Evolutionary conservation across 805 yeast species (phyloP).

Genomic region (Yarrowia phangngaensis): DNA sequence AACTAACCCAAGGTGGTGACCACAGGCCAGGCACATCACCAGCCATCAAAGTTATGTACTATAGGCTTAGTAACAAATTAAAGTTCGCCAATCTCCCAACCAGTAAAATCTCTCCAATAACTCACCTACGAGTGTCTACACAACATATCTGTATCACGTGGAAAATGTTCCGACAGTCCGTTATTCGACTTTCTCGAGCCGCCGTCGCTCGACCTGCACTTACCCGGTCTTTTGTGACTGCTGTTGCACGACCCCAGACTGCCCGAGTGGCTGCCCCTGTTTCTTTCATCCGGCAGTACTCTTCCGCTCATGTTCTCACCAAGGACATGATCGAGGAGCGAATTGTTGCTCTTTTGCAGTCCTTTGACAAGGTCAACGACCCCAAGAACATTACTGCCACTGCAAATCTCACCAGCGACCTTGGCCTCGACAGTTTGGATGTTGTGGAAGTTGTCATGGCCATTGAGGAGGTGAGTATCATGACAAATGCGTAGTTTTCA

Average conservation of each 20-base stretch:
- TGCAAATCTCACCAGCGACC: slow-evolving; percentile 49
- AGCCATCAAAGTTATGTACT: no score
- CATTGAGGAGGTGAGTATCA: slow-evolving; percentile 75
- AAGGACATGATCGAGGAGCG: slow-evolving; percentile 77
- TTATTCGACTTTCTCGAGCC: slow-evolving; percentile 25
- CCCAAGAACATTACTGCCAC: slow-evolving; percentile 34
- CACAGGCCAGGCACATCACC: no score
- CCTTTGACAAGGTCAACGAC: slow-evolving; percentile 58
- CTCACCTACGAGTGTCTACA: no score
- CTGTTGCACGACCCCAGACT: slow-evolving; percentile 15
- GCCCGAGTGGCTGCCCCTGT: slow-evolving; percentile 16
- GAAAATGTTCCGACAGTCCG: slow-evolving; percentile 24
- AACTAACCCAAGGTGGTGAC: no score
- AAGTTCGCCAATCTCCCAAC: slow-evolving; percentile 19
- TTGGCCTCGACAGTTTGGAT: slow-evolving; percentile 90
- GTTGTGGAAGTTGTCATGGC: slow-evolving; percentile 95
- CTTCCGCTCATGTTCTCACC: slow-evolving; percentile 42
- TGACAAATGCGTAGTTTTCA: background rate
- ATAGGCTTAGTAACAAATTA: no score
- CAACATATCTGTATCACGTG: background rate
- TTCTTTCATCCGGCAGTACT: slow-evolving; percentile 24
- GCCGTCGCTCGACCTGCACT: slow-evolving; percentile 20
- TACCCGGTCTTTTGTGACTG: slow-evolving; percentile 13
- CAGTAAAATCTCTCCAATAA: slow-evolving; percentile 12
- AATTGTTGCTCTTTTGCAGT: slow-evolving; percentile 69